These are phyloP conservation scores for Nevesoporus exiguus DNA, from an alignment of 768 basidiomycete species.

Conservation along the genomic window DNA sequence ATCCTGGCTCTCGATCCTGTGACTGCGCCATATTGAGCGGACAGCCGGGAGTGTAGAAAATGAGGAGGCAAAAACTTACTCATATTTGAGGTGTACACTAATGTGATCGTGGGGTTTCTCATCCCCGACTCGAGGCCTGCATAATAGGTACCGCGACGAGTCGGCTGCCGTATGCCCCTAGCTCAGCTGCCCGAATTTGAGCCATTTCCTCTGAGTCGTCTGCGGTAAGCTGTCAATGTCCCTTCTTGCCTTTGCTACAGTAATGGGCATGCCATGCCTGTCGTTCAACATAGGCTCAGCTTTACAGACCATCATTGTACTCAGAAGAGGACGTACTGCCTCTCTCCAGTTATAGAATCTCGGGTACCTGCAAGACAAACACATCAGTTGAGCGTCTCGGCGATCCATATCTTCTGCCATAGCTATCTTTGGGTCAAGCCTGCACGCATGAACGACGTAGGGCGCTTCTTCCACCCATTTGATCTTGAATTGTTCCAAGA, in stretches of 20 bases:
- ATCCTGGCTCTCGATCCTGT: neutral
- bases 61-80: neutral
- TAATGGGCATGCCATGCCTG: neutral
- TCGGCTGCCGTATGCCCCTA: neutral
- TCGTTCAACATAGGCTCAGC: neutral
- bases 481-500: neutral
- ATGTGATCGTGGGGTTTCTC: neutral
- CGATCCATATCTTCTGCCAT: conserved; percentile 11
- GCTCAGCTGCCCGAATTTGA: neutral
- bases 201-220: neutral
- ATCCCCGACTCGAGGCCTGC: neutral
- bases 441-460: conserved; percentile 9
- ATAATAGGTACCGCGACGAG: neutral
- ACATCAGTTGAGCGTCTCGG: conserved; percentile 4
- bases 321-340: neutral
- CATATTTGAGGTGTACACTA: neutral
- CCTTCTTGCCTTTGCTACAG: neutral
- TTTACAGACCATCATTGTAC: neutral
- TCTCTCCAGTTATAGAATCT: neutral
- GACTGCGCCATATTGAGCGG: neutral
- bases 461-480: neutral
- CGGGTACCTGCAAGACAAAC: neutral
- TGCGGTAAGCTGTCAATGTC: neutral
- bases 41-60: too few species aligned
- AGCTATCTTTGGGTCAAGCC: conserved; percentile 14